A percentile compares a stretch with the other conserved stretches of the same genome.
These are phyloP conservation scores for Westerdykella ornata DNA, from an alignment of 2,329 filamentous ascomycete genomes.

Conservation along the genomic window DNA sequence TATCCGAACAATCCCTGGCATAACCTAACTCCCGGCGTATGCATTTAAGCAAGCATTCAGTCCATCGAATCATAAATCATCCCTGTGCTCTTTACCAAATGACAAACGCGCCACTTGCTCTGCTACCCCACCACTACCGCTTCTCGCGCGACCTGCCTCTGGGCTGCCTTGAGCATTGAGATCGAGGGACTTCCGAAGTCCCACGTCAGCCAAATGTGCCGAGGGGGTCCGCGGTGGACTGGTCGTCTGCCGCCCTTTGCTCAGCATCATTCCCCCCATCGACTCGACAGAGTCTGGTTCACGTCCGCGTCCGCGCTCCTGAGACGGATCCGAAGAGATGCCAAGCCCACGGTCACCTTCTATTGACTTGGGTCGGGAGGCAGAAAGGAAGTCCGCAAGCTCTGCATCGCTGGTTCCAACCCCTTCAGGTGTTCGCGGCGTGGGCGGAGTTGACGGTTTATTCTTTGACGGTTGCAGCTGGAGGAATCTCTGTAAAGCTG, in stretches of 20 bases:
- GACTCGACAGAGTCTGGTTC: slow-evolving; percentile 30
- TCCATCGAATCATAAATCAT: not conserved
- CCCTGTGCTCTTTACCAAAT: slow-evolving; percentile 13
- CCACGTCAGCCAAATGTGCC: slow-evolving; percentile 22
- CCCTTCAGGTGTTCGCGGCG: slow-evolving; percentile 15
- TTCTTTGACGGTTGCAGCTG: slow-evolving; percentile 22
- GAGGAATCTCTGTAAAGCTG: slow-evolving; percentile 31
- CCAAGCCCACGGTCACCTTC: slow-evolving; percentile 39
- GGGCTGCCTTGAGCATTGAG: slow-evolving; percentile 14
- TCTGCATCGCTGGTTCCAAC: slow-evolving; percentile 37
- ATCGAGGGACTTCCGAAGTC: slow-evolving; percentile 31
- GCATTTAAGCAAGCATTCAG: no score
- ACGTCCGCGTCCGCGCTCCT: slow-evolving; percentile 6
- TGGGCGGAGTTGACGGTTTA: slow-evolving; percentile 8
- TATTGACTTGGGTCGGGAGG: slow-evolving; percentile 16
- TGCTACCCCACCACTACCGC: slow-evolving; percentile 21
- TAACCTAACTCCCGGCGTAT: not conserved
- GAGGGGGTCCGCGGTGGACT: slow-evolving; percentile 21
- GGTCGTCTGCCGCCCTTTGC: slow-evolving; percentile 9
- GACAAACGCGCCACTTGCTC: slow-evolving; percentile 32
- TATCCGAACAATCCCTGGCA: not conserved
- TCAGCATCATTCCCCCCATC: slow-evolving; percentile 13
- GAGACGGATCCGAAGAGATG: slow-evolving; percentile 9
- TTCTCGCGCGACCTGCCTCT: slow-evolving; percentile 12
- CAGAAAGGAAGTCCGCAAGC: slow-evolving; percentile 34